Evolutionary conservation across 2,329 filamentous ascomycete species (phyloP).

Genomic region (Raffaelea ambrosiae): DNA sequence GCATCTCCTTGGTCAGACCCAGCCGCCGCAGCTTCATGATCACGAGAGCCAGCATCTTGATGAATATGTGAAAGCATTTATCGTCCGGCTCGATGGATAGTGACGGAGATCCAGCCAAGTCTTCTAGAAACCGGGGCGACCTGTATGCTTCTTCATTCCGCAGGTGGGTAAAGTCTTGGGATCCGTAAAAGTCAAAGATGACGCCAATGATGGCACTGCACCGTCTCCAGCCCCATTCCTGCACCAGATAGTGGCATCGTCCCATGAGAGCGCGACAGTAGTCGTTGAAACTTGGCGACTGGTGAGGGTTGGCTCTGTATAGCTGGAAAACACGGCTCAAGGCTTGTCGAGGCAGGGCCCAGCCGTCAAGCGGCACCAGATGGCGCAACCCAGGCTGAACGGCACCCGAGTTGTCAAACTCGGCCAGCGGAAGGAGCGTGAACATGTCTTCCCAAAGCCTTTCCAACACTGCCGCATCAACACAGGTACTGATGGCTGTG

Average conservation of each 20-base stretch:
- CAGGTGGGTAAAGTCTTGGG: slow-evolving; percentile 51
- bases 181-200: slow-evolving; percentile 61
- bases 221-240: slow-evolving; percentile 57
- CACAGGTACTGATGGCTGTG: slow-evolving; percentile 21
- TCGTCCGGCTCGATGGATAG: slow-evolving; percentile 46
- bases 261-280: slow-evolving; percentile 52
- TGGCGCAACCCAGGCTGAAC: slow-evolving; percentile 31
- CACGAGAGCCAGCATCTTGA: slow-evolving; percentile 53
- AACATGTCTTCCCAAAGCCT: slow-evolving; percentile 51
- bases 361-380: slow-evolving; percentile 42
- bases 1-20: slow-evolving; percentile 47
- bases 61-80: slow-evolving; percentile 57
- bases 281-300: slow-evolving; percentile 55
- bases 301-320: slow-evolving; percentile 46
- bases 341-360: slow-evolving; percentile 49
- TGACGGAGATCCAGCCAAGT: slow-evolving; percentile 36
- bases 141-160: slow-evolving; percentile 55
- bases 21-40: slow-evolving; percentile 41
- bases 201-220: slow-evolving; percentile 49
- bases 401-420: slow-evolving; percentile 48
- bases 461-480: slow-evolving; percentile 43
- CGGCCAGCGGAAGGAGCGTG: slow-evolving; percentile 49
- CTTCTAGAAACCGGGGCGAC: slow-evolving; percentile 53
- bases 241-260: slow-evolving; percentile 54
- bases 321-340: slow-evolving; percentile 49